Conservation (phyloP, 2,329 filamentous ascomycete genomes). For the Lecanicillium sp. region DNA sequence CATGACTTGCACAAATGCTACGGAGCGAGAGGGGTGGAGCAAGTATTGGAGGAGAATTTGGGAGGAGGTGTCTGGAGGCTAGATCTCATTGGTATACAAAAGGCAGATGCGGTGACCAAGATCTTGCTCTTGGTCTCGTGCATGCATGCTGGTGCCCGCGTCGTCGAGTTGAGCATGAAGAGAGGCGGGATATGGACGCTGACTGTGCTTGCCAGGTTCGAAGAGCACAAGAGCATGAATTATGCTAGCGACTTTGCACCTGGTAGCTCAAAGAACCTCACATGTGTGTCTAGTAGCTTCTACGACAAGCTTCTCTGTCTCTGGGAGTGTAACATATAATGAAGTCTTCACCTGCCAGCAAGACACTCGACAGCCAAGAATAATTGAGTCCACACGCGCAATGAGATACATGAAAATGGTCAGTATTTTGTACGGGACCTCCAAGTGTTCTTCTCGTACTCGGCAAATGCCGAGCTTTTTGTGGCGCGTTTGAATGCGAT, state of each 20-base stretch:
- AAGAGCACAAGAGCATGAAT: conserved; percentile 90
- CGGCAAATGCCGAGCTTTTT: too few relatives aligned
- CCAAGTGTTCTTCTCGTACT: too few relatives aligned
- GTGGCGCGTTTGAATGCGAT: too few relatives aligned
- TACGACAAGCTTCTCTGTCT: conserved; percentile 67
- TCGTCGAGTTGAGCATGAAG: conserved; percentile 46
- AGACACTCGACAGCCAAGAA: too few relatives aligned
- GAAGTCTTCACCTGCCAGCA: neutral
- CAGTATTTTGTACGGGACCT: too few relatives aligned
- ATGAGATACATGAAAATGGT: too few relatives aligned
- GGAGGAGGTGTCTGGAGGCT: conserved; percentile 85
- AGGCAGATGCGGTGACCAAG: conserved; percentile 23
- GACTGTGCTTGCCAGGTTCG: conserved; percentile 63
- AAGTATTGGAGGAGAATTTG: conserved; percentile 60
- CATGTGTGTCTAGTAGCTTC: conserved; percentile 67
- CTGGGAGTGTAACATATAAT: conserved; percentile 41
- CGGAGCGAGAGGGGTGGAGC: conserved; percentile 35
- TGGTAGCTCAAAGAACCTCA: conserved; percentile 23
- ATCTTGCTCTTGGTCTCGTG: conserved; percentile 71
- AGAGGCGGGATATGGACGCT: conserved; percentile 50
- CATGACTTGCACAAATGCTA: conserved; percentile 35
- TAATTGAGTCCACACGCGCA: too few relatives aligned
- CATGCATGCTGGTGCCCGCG: conserved; percentile 79
- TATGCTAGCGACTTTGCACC: conserved; percentile 73
- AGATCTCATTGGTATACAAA: conserved; percentile 46